Percentiles rank a stretch among this genome's conserved stretches.
These are phyloP conservation scores for Sanghuangporus baumii DNA, from an alignment of 1,284 basidiomycete species.

Conservation along the genomic window DNA sequence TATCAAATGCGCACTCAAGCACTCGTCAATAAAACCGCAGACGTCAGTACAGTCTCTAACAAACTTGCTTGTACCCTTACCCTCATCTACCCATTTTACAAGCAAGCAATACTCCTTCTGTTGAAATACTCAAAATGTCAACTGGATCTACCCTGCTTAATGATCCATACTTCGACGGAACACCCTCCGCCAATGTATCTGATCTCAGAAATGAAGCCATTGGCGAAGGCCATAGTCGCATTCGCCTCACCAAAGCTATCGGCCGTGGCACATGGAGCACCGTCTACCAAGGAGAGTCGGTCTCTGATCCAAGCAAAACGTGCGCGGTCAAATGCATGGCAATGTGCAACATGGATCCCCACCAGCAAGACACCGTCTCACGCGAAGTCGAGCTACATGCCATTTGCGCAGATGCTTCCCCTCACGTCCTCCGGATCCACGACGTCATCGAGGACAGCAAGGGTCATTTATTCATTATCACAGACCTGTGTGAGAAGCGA, in stretches of 20 bases:
- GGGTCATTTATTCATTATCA: slow-evolving; percentile 52
- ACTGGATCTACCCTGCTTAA: neutral
- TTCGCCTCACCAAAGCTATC: slow-evolving; percentile 51
- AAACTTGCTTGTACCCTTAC: neutral
- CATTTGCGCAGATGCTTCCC: slow-evolving; percentile 40
- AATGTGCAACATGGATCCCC: slow-evolving; percentile 18
- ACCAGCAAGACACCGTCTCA: slow-evolving; percentile 43
- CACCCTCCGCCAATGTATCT: slow-evolving; percentile 1
- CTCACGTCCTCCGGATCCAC: slow-evolving; percentile 58
- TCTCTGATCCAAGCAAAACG: slow-evolving; percentile 46
- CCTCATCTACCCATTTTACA: no score
- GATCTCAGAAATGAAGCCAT: slow-evolving; percentile 33
- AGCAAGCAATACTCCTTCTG: neutral
- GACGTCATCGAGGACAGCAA: slow-evolving; percentile 49
- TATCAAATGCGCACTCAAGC: neutral
- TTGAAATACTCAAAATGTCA: neutral
- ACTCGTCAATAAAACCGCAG: neutral
- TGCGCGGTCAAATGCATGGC: slow-evolving; percentile 63
- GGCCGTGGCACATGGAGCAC: slow-evolving; percentile 96
- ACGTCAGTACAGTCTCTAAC: neutral
- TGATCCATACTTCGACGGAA: neutral
- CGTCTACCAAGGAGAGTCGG: slow-evolving; percentile 86
- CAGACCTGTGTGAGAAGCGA: slow-evolving; percentile 78
- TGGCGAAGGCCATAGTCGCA: slow-evolving; percentile 57
- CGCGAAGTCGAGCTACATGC: slow-evolving; percentile 45